Evolutionary conservation across 169 alveolate genomes (phyloP), one percentile per base, ranked within the genome.

Genomic region (Haemoproteus tartakovskyi): DNA sequence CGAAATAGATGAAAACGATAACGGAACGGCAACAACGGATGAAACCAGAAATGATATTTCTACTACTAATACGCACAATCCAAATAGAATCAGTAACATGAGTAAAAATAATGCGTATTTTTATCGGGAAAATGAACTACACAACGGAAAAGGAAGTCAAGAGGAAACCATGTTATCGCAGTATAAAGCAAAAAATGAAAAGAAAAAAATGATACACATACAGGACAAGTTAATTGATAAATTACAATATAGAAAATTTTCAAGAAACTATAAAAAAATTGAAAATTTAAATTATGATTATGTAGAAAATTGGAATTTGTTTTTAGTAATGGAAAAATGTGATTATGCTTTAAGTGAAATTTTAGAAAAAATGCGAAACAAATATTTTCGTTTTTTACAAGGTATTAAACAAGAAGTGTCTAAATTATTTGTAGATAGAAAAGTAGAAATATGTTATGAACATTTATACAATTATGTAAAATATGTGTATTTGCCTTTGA

Each of bases 251-350:
- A 19, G 81, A 33, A 64, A 52, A 24, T 61, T 43, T 27, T 64
- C 81, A 0, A 51, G 27, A 27, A 64, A 64, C 27, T 24, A 40
- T 12, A 64, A 64, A 56, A 64, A 64, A 46, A 64, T 64, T 12
- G 81, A 64, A 41, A 64, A 22, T 27, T 52, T 40, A 46, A 51
- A 52, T 40, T 26, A 52, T 56, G 81, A 64, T 43, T 51, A 51
- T 38, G 47, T 64, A 1, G 81, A 64, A 29, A 64, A 64, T 41
- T 64, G 81, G 81, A 67, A 64, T 14, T 43, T 64, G 12, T 64
- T 64, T 27, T 30, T 64, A 29, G 81, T 64, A 16, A 64, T 64
- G 47, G 81, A 64, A 64, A 64, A 64, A 38, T 64, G 81, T n/a
- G 81, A 64, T 29, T 50, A 60, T 29, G 54, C 70, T 37, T 43